Evolutionary conservation across 2,329 filamentous ascomycete genomes (phyloP).

Genomic region (Colletotrichum spaethianum): DNA sequence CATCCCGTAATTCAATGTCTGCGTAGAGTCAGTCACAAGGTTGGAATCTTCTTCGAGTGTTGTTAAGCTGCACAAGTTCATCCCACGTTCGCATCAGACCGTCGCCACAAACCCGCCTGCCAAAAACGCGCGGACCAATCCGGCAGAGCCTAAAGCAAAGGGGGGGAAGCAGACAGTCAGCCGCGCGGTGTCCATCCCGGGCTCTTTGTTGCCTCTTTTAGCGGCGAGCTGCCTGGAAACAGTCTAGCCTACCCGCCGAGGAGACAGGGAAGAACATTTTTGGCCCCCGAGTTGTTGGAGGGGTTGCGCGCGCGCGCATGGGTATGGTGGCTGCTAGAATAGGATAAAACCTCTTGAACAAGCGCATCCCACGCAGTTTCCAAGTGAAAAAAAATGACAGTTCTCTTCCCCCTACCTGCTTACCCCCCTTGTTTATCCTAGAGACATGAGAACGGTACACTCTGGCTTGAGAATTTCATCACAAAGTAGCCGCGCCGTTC

Average conservation of each 20-base stretch:
- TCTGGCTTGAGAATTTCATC: not conserved
- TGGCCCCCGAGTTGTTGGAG: not conserved
- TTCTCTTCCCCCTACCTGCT: not conserved
- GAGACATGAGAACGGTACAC: conserved; percentile 6
- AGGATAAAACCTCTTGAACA: not conserved
- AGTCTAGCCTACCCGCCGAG: conserved; percentile 34
- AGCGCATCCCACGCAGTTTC: not conserved
- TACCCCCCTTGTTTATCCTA: not conserved
- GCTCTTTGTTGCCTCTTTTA: not conserved
- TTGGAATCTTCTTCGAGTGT: not conserved
- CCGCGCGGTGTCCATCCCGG: conserved; percentile 29
- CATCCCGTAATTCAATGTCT: not conserved
- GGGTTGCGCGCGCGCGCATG: conserved; percentile 5
- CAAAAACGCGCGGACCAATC: not conserved
- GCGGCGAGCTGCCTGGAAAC: conserved; percentile 13
- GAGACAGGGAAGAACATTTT: conserved; percentile 6
- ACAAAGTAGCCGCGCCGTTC: not conserved
- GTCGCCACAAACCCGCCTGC: not conserved
- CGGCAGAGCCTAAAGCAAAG: not conserved
- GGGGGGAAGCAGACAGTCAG: not conserved
- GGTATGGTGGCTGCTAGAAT: not conserved
- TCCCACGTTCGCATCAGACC: not conserved
- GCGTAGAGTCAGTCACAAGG: not conserved
- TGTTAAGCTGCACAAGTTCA: not conserved
- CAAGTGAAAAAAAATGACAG: not conserved